These are phyloP conservation scores for Diaporthe amygdali DNA, from an alignment of 2,329 filamentous ascomycete genomes.

Conservation along the genomic window DNA sequence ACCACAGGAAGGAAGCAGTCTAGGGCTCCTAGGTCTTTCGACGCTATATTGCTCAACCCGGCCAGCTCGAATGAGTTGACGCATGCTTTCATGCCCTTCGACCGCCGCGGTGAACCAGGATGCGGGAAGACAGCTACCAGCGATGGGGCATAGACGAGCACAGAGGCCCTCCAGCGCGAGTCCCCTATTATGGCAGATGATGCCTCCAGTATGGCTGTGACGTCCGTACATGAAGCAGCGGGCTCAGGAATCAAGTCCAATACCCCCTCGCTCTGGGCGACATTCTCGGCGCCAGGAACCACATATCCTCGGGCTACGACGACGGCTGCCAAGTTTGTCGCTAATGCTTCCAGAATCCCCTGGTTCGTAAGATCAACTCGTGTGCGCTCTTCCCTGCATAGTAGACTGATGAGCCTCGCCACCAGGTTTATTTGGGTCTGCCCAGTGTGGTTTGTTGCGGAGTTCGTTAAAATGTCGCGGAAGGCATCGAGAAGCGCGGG, in stretches of 20 bases:
- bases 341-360: conserved; percentile 80
- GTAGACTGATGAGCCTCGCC: conserved; percentile 57
- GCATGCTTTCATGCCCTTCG: conserved; percentile 52
- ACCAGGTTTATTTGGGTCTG: conserved; percentile 69
- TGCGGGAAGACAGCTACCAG: conserved; percentile 73
- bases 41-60: conserved; percentile 51
- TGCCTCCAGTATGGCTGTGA: conserved; percentile 77
- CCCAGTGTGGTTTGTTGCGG: conserved; percentile 33
- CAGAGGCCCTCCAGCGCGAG: conserved; percentile 78
- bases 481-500: conserved; percentile 66
- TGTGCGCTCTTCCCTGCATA: conserved; percentile 74
- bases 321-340: conserved; percentile 74
- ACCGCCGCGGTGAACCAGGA: conserved; percentile 54
- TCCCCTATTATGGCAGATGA: conserved; percentile 77
- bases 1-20: conserved; percentile 68
- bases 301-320: conserved; percentile 72
- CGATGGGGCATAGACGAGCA: conserved; percentile 71
- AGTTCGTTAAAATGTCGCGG: conserved; percentile 53
- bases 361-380: conserved; percentile 73
- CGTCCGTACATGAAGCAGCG: conserved; percentile 61
- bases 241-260: conserved; percentile 65
- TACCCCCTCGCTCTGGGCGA: conserved; percentile 59
- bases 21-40: conserved; percentile 59
- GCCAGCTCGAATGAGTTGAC: conserved; percentile 60
- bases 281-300: conserved; percentile 65